Evolutionary conservation across 768 basidiomycete species (phyloP), one percentile per base, ranked within the genome.

Genomic region (Lyophyllum atratum): DNA sequence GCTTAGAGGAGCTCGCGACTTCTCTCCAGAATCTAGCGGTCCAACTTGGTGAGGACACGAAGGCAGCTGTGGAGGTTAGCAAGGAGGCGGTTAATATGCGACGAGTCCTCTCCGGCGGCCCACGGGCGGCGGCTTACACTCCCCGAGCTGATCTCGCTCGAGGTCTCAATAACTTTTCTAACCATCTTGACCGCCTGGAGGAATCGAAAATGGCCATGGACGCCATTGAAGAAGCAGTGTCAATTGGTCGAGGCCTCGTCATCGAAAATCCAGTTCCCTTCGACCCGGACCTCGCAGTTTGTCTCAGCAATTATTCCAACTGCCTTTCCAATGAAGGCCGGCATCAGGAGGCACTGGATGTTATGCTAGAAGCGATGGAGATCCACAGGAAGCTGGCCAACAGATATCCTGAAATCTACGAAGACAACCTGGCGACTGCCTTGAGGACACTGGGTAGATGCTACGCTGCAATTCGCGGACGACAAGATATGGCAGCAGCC

Each of bases 321-420:
- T 51, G 50, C 22, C 50, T 51, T 34, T 39, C 31, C 19, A 39
- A 51, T 28, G 31, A 40, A 40, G 37, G 40, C 50, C 3, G 37
- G n/a, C 50, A 51, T 26, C 50, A 51, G 25, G 50, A 51, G 25
- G 50, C 50, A 4, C 37, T 51, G 37, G 37, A 51, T 22, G 25
- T 51, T 17, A 51, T 51, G 37, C 22, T 40, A 8, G 22, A 51
- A 21, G 50, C 50, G 9, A 31, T 21, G 24, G 50, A 51, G 17
- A 51, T 51, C n/a, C 50, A 51, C 24, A 21, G 37, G 50, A 51
- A 51, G 31, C n/a, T 51, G 22, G 50, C 50, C 10, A 40, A 17
- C 15, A 39, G 37, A 22, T 39, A 39, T 28, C 50, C 50, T 4
- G 50, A 51, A 26, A 51, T 51, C 14, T 51, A 51, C 17, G 50